Evolutionary conservation across 768 basidiomycete genomes (phyloP), one percentile per base, ranked within the genome.

Genomic region (Cystobasidium ongulense): DNA sequence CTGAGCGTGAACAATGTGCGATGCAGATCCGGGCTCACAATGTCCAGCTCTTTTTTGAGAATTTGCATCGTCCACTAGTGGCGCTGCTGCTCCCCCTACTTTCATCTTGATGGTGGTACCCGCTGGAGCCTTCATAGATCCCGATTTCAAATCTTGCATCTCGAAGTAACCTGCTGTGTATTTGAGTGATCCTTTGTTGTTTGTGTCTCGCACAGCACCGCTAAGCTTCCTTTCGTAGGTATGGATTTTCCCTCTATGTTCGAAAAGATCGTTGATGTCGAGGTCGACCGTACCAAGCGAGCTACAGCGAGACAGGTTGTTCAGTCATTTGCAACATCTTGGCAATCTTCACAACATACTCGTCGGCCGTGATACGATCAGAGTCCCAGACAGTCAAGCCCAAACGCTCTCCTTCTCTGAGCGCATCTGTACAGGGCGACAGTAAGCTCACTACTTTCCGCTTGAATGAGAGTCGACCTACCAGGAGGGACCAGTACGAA

Each of bases 321-420:
- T 29, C 25, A 35, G 33, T 0, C 27, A 36, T n/a, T 1, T 21
- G 39, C n/a, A 5, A 31, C 31, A n/a, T 1, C 10, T 13, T n/a
- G 50, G 53, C 4, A 21, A 50, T 5, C 8, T 43, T 23, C 46
- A 15, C n/a, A 5, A 13, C 68, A 8, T 33, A 76, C 76, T 75
- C 74, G 23, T 72, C 39, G 0, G 53, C 21, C 1, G 52, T 61
- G 59, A 72, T 31, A 1, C 65, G 66, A 25, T 76, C 74, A 43
- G 74, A 71, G 35, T 76, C 74, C 23, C 54, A 61, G 2, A 75
- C 64, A 0, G 27, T 53, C 0, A 76, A 36, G 5, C 63, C 46
- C 1, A 76, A 21, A 21, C 62, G 73, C 0, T 46, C 52, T 1
- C 38, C 61, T 35, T 76, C 75, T 17, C 66, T 29, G 21, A 76